phyloP scores from a whole-genome alignment of 768 basidiomycete species.

The Galerina marginata region DNA sequence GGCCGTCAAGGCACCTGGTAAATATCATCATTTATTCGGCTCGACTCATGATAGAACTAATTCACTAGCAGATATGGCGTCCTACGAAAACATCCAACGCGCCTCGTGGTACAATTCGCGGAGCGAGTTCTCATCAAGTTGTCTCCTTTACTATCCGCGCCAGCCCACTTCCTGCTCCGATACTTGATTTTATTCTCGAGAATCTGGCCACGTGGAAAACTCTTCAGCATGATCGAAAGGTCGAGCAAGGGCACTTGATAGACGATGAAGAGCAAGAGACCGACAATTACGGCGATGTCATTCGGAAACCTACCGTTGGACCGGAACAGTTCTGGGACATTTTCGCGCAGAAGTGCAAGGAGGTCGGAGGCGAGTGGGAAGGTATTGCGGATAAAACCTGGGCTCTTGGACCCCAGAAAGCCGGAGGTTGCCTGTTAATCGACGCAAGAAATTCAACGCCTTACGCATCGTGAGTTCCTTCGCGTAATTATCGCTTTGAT shows the following conservation, averaged over 20 bases:
- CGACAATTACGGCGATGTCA: constrained; percentile 61
- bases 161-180: constrained; percentile 69
- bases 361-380: constrained; percentile 87
- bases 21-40: constrained; percentile 1
- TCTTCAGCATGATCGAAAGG: constrained; percentile 55
- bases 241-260: constrained; percentile 30
- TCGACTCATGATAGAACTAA: neutral
- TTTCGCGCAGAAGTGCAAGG: constrained; percentile 64
- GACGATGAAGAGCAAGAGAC: constrained; percentile 43
- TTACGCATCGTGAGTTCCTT: constrained; percentile 59
- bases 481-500: neutral
- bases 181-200: constrained; percentile 79
- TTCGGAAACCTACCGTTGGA: constrained; percentile 65
- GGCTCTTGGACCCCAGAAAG: constrained; percentile 90
- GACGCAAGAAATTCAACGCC: constrained; percentile 61
- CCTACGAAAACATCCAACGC: constrained; percentile 76
- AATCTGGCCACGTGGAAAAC: constrained; percentile 70
- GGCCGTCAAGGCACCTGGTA: constrained; percentile 79
- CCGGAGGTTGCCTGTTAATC: constrained; percentile 86
- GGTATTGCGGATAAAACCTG: constrained; percentile 75
- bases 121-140: constrained; percentile 68
- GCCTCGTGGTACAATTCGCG: constrained; percentile 78
- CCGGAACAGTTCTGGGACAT: constrained; percentile 83
- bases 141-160: constrained; percentile 88
- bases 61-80: constrained; percentile 75